A percentile compares a stretch with the other conserved stretches of the same genome.
These are phyloP conservation scores for Rhododendron ferrugineum DNA, from an alignment of 148 eudicot genomes.

Conservation along the genomic window DNA sequence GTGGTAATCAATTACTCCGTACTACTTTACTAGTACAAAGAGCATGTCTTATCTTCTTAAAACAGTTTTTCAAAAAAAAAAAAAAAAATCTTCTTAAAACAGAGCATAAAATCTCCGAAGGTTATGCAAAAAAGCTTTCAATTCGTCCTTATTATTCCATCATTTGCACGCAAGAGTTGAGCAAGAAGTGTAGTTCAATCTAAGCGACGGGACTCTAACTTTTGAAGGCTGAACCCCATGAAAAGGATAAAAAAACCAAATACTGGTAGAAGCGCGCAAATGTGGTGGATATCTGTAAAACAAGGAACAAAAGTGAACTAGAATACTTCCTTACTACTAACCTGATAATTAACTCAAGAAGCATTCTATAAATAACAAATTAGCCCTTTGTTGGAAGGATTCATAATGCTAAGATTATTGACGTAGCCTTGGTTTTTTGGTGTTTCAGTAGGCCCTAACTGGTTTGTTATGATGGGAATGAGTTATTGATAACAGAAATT, in stretches of 20 bases:
- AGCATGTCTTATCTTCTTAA: not conserved
- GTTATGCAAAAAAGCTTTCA: not conserved
- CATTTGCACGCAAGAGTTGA: not conserved
- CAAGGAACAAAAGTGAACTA: not conserved
- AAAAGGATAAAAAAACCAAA: not conserved
- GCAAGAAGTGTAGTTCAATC: conserved; percentile 1
- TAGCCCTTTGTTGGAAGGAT: not conserved
- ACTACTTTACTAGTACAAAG: not conserved
- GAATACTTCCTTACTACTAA: not conserved
- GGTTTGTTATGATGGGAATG: not conserved
- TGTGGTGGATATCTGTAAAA: not conserved
- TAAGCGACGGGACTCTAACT: not conserved
- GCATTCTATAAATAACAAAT: not conserved
- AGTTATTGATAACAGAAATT: not conserved
- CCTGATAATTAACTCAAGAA: not conserved
- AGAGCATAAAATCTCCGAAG: not conserved
- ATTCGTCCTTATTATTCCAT: not conserved
- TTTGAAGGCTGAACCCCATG: not conserved
- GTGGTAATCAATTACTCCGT: not conserved
- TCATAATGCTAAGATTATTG: not conserved
- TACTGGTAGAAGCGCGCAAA: not conserved
- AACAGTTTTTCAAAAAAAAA: too few species aligned
- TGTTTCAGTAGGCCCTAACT: not conserved
- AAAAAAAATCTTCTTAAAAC: not conserved
- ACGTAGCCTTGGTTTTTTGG: not conserved